Evolutionary conservation across 805 yeast genomes (phyloP).

Genomic region (Metschnikowia henanensis): DNA sequence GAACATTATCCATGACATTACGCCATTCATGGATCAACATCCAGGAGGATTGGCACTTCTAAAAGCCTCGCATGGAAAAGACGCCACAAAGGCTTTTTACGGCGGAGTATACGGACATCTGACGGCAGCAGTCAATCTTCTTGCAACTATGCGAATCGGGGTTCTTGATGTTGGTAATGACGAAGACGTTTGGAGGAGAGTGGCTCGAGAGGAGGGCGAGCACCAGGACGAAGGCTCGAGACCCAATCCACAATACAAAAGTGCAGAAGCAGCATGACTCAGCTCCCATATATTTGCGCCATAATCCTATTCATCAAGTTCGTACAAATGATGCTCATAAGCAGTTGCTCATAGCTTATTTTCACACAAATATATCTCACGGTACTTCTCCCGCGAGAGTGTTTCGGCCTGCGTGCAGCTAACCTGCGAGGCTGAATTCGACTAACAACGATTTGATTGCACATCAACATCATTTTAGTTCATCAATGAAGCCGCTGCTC

Average conservation of each 20-base stretch:
- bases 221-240: constrained; percentile 13
- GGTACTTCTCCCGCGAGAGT: too few relatives aligned
- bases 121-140: constrained; percentile 86
- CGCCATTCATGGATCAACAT: constrained; percentile 87
- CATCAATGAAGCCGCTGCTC: constrained; percentile 11
- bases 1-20: constrained; percentile 90
- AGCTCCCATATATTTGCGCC: not conserved
- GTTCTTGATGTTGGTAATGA: constrained; percentile 80
- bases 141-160: constrained; percentile 94
- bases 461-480: too few relatives aligned
- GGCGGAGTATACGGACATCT: constrained; percentile 95
- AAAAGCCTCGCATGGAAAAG: constrained; percentile 82
- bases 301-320: too few relatives aligned
- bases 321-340: too few relatives aligned
- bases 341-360: too few relatives aligned
- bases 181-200: constrained; percentile 80
- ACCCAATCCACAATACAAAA: constrained; percentile 11
- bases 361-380: too few relatives aligned
- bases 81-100: constrained; percentile 90
- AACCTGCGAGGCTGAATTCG: too few relatives aligned
- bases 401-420: too few relatives aligned
- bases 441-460: too few relatives aligned
- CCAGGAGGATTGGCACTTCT: constrained; percentile 90
- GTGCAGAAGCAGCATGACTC: constrained; percentile 18
- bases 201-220: constrained; percentile 62